Percentiles rank a stretch among this genome's conserved stretches.
These are phyloP conservation scores for Rhizophlyctis rosea DNA, from an alignment of 192 early-diverging fungal genomes.

Conservation along the genomic window DNA sequence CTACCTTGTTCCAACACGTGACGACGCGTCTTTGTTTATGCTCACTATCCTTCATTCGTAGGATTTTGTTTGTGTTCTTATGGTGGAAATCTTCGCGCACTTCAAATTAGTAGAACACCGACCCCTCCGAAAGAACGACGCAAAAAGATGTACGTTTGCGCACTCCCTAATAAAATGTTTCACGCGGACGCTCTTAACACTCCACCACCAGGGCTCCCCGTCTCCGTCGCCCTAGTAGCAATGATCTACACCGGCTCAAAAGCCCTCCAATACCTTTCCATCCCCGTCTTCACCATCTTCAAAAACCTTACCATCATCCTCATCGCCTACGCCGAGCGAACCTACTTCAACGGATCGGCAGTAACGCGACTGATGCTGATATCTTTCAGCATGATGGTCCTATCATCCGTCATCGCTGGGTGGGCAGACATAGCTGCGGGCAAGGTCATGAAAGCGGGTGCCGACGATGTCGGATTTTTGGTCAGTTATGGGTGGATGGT, in stretches of 20 bases:
- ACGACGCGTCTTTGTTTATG: too few species aligned
- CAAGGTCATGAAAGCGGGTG: conserved; percentile 29
- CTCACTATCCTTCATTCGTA: not conserved
- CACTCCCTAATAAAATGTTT: conserved; percentile 15
- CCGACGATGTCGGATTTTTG: conserved; percentile 2
- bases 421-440: conserved; percentile 41
- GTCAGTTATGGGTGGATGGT: conserved; percentile 77
- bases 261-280: conserved; percentile 85
- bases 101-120: conserved; percentile 16
- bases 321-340: conserved; percentile 89
- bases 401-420: conserved; percentile 84
- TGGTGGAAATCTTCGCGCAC: conserved; percentile 47
- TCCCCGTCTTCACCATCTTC: conserved; percentile 96
- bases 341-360: conserved; percentile 70
- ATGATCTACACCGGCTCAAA: conserved; percentile 99
- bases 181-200: conserved; percentile 7
- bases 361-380: conserved; percentile 80
- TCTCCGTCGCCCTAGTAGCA: conserved; percentile 76
- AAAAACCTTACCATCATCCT: conserved; percentile 98
- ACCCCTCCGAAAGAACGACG: conserved; percentile 8
- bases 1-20: too few species aligned
- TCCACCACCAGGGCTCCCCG: conserved; percentile 62
- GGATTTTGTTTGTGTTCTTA: conserved; percentile 24
- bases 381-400: conserved; percentile 76
- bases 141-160: conserved; percentile 20